Percentiles rank a stretch among this genome's conserved stretches.
phyloP scores from a whole-genome alignment of 177 flowering plant species.

The Tripterygium wilfordii region DNA sequence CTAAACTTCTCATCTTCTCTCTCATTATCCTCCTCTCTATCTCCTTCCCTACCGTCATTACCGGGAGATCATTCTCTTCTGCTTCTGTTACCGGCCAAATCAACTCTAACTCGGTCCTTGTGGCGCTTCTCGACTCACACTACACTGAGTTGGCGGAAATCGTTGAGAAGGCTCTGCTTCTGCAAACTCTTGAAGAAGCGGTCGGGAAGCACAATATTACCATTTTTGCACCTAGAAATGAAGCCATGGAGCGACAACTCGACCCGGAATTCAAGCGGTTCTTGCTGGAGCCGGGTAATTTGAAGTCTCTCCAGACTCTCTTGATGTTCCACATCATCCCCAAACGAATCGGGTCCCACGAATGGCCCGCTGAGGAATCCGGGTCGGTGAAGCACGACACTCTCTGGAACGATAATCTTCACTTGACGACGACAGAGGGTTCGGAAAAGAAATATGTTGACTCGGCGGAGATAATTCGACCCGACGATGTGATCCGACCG shows the following conservation, averaged over 20 bases:
- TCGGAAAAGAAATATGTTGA: conserved; percentile 27
- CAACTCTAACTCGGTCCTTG: conserved; percentile 79
- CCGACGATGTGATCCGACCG: conserved; percentile 61
- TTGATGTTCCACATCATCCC: conserved; percentile 36
- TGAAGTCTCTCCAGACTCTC: conserved; percentile 36
- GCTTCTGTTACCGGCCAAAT: conserved; percentile 18
- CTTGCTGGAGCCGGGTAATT: conserved; percentile 40
- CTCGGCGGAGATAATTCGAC: conserved; percentile 40
- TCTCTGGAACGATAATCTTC: conserved; percentile 22
- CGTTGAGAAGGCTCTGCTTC: conserved; percentile 74
- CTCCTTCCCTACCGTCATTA: not conserved
- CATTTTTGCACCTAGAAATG: conserved; percentile 41
- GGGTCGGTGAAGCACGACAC: conserved; percentile 26
- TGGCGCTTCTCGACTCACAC: conserved; percentile 82
- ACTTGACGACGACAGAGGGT: not conserved
- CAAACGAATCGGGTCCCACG: conserved; percentile 17
- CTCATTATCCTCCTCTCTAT: conserved; percentile 19
- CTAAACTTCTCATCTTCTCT: conserved; percentile 7
- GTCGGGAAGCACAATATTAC: conserved; percentile 39
- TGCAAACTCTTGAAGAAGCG: conserved; percentile 39
- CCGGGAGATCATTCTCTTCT: not conserved
- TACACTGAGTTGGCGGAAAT: conserved; percentile 83
- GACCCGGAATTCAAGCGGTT: conserved; percentile 51
- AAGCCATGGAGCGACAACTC: conserved; percentile 40
- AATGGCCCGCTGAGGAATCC: conserved; percentile 32